Percentiles rank a stretch among this genome's conserved stretches.
Conservation (phyloP, 148 eudicot genomes). For the Limonium bicolor region DNA sequence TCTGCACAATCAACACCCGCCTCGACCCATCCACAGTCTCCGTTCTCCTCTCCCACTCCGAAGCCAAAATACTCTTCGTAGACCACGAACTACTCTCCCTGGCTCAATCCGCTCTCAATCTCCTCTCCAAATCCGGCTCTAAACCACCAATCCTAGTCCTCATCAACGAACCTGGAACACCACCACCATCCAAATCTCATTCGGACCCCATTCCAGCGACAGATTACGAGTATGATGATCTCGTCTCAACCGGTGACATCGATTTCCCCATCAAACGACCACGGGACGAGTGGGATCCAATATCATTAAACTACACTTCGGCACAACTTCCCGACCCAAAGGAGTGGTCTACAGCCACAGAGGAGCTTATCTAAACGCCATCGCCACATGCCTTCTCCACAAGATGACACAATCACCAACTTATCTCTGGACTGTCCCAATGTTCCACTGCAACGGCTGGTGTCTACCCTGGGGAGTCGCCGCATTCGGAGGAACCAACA, state of each 20-base stretch:
- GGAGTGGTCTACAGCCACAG: conserved; percentile 55
- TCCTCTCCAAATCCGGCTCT: conserved; percentile 12
- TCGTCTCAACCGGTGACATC: conserved; percentile 23
- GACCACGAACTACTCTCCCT: conserved; percentile 24
- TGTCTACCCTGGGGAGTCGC: conserved; percentile 61
- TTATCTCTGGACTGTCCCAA: conserved; percentile 58
- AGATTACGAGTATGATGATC: conserved; percentile 26
- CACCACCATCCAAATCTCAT: not conserved
- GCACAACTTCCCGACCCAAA: conserved; percentile 63
- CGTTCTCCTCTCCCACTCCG: conserved; percentile 31
- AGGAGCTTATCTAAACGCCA: conserved; percentile 55
- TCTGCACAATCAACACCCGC: conserved; percentile 41
- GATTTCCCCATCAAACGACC: conserved; percentile 26
- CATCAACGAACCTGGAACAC: conserved; percentile 11
- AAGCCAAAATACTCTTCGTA: conserved; percentile 36
- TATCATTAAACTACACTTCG: conserved; percentile 56
- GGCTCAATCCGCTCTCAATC: conserved; percentile 27
- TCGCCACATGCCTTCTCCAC: conserved; percentile 43
- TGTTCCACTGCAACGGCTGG: conserved; percentile 76
- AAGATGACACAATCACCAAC: conserved; percentile 38
- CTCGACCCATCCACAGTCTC: conserved; percentile 34
- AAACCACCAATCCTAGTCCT: conserved; percentile 24
- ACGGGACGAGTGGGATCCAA: conserved; percentile 40
- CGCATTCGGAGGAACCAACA: conserved; percentile 47
- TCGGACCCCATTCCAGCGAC: too few species aligned